Base-by-base conservation (phyloP, 169 alveolate species). In the Eimeria sp. region DNA sequence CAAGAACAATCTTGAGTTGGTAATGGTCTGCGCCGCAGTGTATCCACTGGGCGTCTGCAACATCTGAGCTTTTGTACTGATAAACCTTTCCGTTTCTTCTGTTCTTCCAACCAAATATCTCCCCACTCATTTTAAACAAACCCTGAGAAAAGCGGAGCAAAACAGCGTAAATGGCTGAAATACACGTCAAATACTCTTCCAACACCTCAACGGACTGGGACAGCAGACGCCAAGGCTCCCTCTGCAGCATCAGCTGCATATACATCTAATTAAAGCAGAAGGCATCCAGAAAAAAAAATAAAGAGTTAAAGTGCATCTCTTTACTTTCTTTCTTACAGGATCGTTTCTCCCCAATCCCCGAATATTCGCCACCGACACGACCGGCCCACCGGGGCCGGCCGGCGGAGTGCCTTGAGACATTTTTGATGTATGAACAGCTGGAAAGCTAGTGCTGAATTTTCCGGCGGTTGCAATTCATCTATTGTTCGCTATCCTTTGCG, bases 31-130 rank as follows among this genome's bases (percentile, higher is more conserved):
- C 94, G 20, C 98, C 98, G 9, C 98, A 97, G 70, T 97, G 97
- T 22, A 98, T 92, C 98, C 98, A 97, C 86, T 97, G 96, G 13
- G 97, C 98, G 61, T 97, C 96, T 72, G 96, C 96, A 58, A 98
- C 96, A 87, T 98, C 99, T 22, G 96, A 95, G 27, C 97, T 97
- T 75, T 98, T 97, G 97, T 98, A 98, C 94, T 98, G 99, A 80
- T 98, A 95, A 27, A 98, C 98, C 94, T 96, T 98, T 47, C 98
- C 98, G n/a, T 99, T 98, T 67, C 98, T 95, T 80, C 97, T 97
- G 95, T 98, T 98, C 95, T 98, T 98, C 99, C 99, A 98, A 1
- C 99, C 99, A 84, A 98, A 98, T 75, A 98, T 95, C 91, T 98
- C 99, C 45, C 97, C 98, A 61, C 99, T 97, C 97, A 98, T 98